Base-by-base conservation (phyloP, 169 alveolate species). In the Eimeria zaria region DNA sequence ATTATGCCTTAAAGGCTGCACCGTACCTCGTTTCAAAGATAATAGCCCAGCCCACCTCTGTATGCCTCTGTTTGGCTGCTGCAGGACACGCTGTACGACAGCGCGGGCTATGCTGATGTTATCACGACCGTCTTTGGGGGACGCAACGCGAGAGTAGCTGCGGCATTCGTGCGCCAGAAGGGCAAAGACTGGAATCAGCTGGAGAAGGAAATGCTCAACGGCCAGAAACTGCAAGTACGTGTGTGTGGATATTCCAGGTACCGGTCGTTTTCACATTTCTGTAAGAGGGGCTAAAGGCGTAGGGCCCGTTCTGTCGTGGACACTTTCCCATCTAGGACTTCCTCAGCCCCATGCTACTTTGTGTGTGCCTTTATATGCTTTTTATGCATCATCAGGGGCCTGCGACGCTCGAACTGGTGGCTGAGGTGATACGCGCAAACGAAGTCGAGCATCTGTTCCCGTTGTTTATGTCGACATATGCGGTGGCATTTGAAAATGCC, bases 101-200 rank as follows among this genome's bases (percentile, higher is more conserved):
- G 99, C 67, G 98, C 99, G 60, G 99, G 99, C n/a, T 96, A 98
- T 73, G 99, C 99, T 11, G 99, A 99, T 96, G 97, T 98, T 74
- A 98, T 99, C 67, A 98, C 99, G 39, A 99, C 99, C 30, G 98
- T 99, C 84, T 97, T 98, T 48, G 99, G 99, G 16, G 99, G 99
- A 1, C 97, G 99, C 62, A 99, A 99, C 97, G 98, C 98, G 36
- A 97, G 98, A 80, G 98, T 99, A 39, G 99, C 99, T 39, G 98
- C 98, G 44, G 99, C 98, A 74, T 99, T 98, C 96, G 99, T 99
- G 80, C 96, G 96, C 30, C 96, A 97, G 76, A 95, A 96, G 16
- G 99, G 99, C 12, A 97, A 98, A 89, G 84, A 98, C 41, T 99
- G 99, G 99, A 97, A 95, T 24, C 98, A 97, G 84, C 98, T 99